These are phyloP conservation scores for Cyberlindnera xylosilytica DNA, from an alignment of 805 yeast species.

Conservation along the genomic window DNA sequence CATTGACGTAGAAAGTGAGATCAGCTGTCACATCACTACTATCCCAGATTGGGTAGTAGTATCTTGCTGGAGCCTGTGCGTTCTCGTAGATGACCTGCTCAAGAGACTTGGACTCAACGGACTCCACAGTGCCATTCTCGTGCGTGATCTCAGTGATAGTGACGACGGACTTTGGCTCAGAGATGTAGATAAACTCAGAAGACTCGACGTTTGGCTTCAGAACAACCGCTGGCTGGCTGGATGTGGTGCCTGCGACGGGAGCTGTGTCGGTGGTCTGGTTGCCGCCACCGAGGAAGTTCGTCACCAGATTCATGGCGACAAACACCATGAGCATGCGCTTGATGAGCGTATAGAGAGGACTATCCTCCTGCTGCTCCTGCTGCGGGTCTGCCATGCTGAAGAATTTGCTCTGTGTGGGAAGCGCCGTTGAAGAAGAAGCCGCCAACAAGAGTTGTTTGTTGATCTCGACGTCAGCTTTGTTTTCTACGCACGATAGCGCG, in stretches of 20 bases:
- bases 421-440: no score
- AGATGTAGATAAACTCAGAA: conserved; percentile 12
- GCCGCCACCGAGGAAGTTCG: conserved; percentile 2
- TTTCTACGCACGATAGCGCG: background rate
- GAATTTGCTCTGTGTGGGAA: no score
- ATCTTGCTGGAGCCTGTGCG: conserved; percentile 19
- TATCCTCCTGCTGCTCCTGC: conserved; percentile 1
- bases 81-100: conserved; percentile 27
- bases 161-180: conserved; percentile 14
- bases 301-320: conserved; percentile 12
- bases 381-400: conserved; percentile 1
- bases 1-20: conserved; percentile 24
- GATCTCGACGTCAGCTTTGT: background rate
- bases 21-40: conserved; percentile 14
- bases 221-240: background rate
- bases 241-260: background rate
- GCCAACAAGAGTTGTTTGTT: no score
- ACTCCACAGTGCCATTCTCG: conserved; percentile 14
- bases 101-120: conserved; percentile 9
- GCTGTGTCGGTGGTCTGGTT: background rate
- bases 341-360: conserved; percentile 8
- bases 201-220: background rate
- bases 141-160: conserved; percentile 5
- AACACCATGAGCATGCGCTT: conserved; percentile 12
- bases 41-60: conserved; percentile 22